phyloP scores from a whole-genome alignment of 257 asterid genomes.

The Striga asiatica region DNA sequence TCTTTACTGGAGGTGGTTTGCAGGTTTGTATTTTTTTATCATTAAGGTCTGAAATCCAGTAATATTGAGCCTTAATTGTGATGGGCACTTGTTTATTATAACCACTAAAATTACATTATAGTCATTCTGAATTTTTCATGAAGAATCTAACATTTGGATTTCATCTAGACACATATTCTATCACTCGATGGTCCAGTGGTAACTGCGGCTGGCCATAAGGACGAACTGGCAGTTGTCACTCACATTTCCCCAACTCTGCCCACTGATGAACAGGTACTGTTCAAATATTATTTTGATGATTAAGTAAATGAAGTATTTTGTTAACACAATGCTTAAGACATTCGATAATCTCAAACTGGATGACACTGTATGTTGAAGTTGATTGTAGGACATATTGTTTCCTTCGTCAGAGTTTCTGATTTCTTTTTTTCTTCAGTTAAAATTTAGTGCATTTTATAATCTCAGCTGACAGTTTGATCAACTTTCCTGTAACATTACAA shows the following conservation, averaged over 20 bases:
- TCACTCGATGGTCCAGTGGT: slow-evolving; percentile 96
- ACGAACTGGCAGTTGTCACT: slow-evolving; percentile 78
- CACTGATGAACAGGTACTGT: slow-evolving; percentile 72
- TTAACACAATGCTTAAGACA: not conserved
- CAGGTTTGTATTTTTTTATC: slow-evolving; percentile 49
- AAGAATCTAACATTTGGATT: slow-evolving; percentile 15
- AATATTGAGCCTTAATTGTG: not conserved
- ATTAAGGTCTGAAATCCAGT: slow-evolving; percentile 8
- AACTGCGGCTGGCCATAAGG: slow-evolving; percentile 74
- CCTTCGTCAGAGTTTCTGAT: slow-evolving; percentile 1
- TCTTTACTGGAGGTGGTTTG: slow-evolving; percentile 80
- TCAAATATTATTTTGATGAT: not conserved
- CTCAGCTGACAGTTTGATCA: not conserved
- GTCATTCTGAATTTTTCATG: slow-evolving; percentile 2
- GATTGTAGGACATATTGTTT: not conserved
- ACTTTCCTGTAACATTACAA: slow-evolving; percentile 1
- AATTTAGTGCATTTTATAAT: not conserved
- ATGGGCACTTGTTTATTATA: not conserved
- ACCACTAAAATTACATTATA: slow-evolving; percentile 1
- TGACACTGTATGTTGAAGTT: not conserved
- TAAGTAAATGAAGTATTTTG: not conserved
- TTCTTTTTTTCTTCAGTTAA: not conserved
- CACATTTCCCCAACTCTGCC: slow-evolving; percentile 81
- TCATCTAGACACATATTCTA: slow-evolving; percentile 47
- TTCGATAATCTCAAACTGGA: slow-evolving; percentile 7